A percentile compares a stretch with the other conserved stretches of the same genome.
Conservation (phyloP, 164 flowering plant genomes). For the Cinnamomum chago region DNA sequence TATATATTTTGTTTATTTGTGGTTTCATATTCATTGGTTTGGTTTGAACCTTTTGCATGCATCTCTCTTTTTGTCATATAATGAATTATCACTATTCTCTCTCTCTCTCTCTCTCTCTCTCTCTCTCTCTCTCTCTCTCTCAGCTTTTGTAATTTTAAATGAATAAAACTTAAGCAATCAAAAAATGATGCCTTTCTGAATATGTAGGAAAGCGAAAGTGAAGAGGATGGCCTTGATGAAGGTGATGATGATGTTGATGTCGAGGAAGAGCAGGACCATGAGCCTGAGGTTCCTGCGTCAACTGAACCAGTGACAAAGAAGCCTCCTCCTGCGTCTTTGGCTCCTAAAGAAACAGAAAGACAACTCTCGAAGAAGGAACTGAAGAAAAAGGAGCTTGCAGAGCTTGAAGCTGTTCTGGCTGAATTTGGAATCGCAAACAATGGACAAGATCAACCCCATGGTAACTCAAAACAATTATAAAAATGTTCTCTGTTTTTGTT, state of each 20-base stretch:
- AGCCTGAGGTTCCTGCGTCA: slow-evolving; percentile 39
- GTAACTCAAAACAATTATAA: slow-evolving; percentile 22
- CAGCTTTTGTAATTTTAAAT: too few species aligned
- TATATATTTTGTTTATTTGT: too few species aligned
- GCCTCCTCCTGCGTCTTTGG: slow-evolving; percentile 37
- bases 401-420: slow-evolving; percentile 83
- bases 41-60: too few species aligned
- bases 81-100: too few species aligned
- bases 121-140: too few species aligned
- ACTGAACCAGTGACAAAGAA: slow-evolving; percentile 41
- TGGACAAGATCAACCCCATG: slow-evolving; percentile 42
- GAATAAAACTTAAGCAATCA: too few species aligned
- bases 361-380: slow-evolving; percentile 92
- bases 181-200: neutral
- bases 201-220: slow-evolving; percentile 80
- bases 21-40: too few species aligned
- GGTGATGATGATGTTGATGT: slow-evolving; percentile 56
- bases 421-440: slow-evolving; percentile 56
- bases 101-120: too few species aligned
- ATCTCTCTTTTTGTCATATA: too few species aligned
- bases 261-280: slow-evolving; percentile 68
- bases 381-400: slow-evolving; percentile 85
- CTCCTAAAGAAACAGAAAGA: slow-evolving; percentile 69
- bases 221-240: slow-evolving; percentile 62
- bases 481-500: neutral